These are phyloP conservation scores for Carallia pectinifolia DNA, from an alignment of 345 rosid genomes.

Conservation along the genomic window DNA sequence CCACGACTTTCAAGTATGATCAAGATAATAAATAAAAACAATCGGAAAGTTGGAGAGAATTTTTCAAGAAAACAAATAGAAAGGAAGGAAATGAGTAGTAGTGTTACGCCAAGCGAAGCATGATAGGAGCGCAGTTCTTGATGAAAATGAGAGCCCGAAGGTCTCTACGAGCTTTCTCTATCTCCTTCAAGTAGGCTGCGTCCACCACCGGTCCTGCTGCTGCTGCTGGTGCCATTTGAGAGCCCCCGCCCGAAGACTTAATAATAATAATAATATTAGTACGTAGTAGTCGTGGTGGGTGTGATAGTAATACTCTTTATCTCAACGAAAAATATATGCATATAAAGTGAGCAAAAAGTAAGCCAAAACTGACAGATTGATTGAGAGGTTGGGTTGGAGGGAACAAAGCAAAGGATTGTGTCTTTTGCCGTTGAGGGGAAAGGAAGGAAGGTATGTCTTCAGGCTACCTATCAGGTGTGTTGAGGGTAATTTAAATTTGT, in stretches of 20 bases:
- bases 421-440: constrained; percentile 9
- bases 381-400: constrained; percentile 2
- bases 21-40: too few relatives aligned
- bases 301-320: too few relatives aligned
- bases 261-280: too few relatives aligned
- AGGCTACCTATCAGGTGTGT: too few relatives aligned
- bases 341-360: neutral
- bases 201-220: constrained; percentile 24
- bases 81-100: neutral
- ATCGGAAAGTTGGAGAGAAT: too few relatives aligned
- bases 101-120: constrained; percentile 89
- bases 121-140: constrained; percentile 69
- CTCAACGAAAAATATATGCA: too few relatives aligned
- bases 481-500: too few relatives aligned
- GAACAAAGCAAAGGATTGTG: constrained; percentile 15
- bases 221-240: constrained; percentile 30
- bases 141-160: constrained; percentile 74
- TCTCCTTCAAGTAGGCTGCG: constrained; percentile 60
- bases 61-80: neutral
- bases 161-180: constrained; percentile 63
- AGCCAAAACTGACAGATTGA: neutral
- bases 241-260: neutral
- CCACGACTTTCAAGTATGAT: too few relatives aligned
- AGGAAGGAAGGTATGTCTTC: neutral
- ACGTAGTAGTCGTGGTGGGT: too few relatives aligned